Evolutionary conservation across 192 early-diverging fungal species (phyloP).

Genomic region (Neocallimastix lanati): DNA sequence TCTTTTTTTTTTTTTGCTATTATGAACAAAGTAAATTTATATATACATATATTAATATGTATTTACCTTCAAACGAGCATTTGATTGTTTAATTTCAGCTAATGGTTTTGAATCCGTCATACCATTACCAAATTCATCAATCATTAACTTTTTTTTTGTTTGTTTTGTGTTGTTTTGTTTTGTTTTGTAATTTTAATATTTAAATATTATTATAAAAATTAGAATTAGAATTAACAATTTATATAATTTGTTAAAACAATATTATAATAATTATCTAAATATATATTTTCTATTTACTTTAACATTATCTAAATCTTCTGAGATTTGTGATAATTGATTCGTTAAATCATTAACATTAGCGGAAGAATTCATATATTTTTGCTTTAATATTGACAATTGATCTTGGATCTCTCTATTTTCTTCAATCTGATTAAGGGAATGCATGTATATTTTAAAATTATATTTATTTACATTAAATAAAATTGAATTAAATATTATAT

Average conservation of each 20-base stretch:
- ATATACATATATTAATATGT: too few species aligned
- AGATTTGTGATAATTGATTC: slow-evolving; percentile 17
- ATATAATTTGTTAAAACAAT: slow-evolving; percentile 9
- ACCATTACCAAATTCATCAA: slow-evolving; percentile 40
- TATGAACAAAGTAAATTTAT: neutral
- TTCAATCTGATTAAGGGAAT: slow-evolving; percentile 29
- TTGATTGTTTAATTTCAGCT: slow-evolving; percentile 29
- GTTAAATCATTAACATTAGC: slow-evolving; percentile 27
- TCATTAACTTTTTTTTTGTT: neutral
- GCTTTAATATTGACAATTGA: slow-evolving; percentile 23
- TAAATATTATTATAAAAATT: too few species aligned
- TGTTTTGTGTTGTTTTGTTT: too few species aligned
- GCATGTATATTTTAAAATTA: too few species aligned
- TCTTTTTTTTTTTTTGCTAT: too few species aligned
- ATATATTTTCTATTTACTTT: slow-evolving; percentile 16
- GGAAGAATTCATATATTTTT: slow-evolving; percentile 26
- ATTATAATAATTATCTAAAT: neutral
- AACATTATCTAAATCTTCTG: slow-evolving; percentile 32
- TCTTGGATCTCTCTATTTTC: slow-evolving; percentile 28
- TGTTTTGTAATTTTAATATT: too few species aligned
- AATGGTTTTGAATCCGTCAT: slow-evolving; percentile 48
- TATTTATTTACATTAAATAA: too few species aligned
- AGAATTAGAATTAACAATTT: too few species aligned
- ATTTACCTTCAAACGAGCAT: slow-evolving; percentile 23
- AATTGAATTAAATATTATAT: too few species aligned